phyloP scores from a whole-genome alignment of 208 protist genomes.

The Tritrichomonas musculus region DNA sequence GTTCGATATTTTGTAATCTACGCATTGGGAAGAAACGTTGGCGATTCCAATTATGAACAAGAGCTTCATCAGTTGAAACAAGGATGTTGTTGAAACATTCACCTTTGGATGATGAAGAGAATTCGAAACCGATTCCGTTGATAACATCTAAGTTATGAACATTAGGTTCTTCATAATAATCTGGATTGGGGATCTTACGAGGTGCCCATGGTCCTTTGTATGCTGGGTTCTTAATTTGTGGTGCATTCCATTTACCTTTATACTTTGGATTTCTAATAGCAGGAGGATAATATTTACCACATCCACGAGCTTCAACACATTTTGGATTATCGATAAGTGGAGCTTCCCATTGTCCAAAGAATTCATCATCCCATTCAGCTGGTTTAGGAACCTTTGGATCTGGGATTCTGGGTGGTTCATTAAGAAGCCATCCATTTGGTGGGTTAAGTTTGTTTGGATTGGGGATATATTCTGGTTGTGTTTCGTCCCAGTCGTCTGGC shows the following conservation, averaged over 20 bases:
- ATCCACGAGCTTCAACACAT: not conserved
- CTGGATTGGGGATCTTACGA: slow-evolving; percentile 49
- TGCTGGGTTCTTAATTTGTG: slow-evolving; percentile 50
- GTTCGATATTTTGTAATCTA: not conserved
- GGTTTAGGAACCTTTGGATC: slow-evolving; percentile 45
- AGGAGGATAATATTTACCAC: slow-evolving; percentile 40
- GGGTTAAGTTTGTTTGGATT: slow-evolving; percentile 34
- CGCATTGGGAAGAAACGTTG: not conserved
- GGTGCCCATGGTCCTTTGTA: slow-evolving; percentile 53
- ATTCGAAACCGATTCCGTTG: not conserved
- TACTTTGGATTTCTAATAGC: slow-evolving; percentile 49
- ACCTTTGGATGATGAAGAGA: not conserved
- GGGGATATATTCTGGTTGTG: slow-evolving; percentile 42
- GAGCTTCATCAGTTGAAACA: not conserved
- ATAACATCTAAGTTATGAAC: not conserved
- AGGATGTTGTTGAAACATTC: not conserved
- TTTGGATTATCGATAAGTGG: slow-evolving; percentile 50
- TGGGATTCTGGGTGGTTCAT: slow-evolving; percentile 39
- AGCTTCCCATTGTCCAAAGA: slow-evolving; percentile 49
- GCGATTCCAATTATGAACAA: not conserved
- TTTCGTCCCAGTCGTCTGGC: slow-evolving; percentile 52
- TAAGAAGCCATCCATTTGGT: slow-evolving; percentile 16
- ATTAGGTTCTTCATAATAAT: slow-evolving; percentile 40
- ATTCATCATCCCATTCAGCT: slow-evolving; percentile 51
- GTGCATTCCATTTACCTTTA: slow-evolving; percentile 49